These are phyloP conservation scores for Phaeosphaeria sp. DNA, from an alignment of 2,329 filamentous ascomycete genomes.

Conservation along the genomic window DNA sequence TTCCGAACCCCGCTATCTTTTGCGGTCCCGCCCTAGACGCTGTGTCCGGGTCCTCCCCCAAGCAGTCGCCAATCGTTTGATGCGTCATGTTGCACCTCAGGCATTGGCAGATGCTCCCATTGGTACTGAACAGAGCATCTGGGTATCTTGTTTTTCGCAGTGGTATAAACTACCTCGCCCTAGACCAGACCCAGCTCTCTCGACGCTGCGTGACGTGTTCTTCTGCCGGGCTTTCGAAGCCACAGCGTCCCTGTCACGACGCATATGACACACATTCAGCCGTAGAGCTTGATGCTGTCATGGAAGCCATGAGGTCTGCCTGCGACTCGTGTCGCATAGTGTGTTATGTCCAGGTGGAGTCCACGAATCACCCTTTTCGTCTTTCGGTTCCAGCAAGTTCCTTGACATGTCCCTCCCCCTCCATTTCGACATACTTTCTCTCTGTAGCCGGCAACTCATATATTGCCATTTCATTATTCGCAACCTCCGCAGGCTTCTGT, in stretches of 20 bases:
- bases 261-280: background rate
- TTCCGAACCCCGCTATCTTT: background rate
- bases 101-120: too few species aligned
- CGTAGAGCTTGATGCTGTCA: background rate
- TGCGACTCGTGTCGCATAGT: background rate
- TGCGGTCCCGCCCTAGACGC: too few species aligned
- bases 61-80: too few species aligned
- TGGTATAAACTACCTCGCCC: background rate
- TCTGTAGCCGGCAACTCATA: slow-evolving; percentile 24
- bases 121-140: background rate
- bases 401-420: slow-evolving; percentile 18
- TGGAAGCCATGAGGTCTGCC: background rate
- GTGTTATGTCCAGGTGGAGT: background rate
- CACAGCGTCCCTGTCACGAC: background rate
- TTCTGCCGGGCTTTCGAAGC: background rate
- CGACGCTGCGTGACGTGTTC: background rate
- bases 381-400: slow-evolving; percentile 2
- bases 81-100: too few species aligned
- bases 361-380: background rate
- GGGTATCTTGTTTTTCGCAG: background rate
- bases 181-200: background rate
- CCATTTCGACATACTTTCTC: slow-evolving; percentile 14
- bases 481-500: slow-evolving; percentile 19
- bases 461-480: slow-evolving; percentile 4
- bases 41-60: too few species aligned